These are phyloP conservation scores for Pichia inconspicua DNA, from an alignment of 1,139 yeast genomes.

Conservation along the genomic window DNA sequence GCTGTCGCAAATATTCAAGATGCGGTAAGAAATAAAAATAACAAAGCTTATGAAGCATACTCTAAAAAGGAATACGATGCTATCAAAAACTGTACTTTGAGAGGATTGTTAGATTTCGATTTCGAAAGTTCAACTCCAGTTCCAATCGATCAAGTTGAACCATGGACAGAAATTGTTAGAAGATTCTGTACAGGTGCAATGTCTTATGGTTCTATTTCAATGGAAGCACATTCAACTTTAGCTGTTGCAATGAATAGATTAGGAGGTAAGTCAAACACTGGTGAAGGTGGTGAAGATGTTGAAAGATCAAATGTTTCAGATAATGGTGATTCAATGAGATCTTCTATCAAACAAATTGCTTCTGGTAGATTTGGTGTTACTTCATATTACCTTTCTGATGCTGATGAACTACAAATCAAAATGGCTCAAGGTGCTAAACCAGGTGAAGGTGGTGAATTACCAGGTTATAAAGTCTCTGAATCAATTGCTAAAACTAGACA, in stretches of 20 bases:
- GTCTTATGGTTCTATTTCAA: slow-evolving; percentile 97
- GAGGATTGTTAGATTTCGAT: slow-evolving; percentile 91
- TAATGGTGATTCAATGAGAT: slow-evolving; percentile 96
- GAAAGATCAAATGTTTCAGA: slow-evolving; percentile 75
- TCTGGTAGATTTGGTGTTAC: slow-evolving; percentile 98
- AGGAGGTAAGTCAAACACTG: slow-evolving; percentile 96
- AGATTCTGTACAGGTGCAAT: slow-evolving; percentile 98
- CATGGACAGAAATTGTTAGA: slow-evolving; percentile 98
- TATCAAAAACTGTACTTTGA: slow-evolving; percentile 81
- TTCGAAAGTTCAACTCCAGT: slow-evolving; percentile 62
- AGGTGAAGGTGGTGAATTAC: slow-evolving; percentile 99
- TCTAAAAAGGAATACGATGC: slow-evolving; percentile 88
- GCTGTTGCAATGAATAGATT: slow-evolving; percentile 98
- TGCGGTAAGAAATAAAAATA: slow-evolving; percentile 94
- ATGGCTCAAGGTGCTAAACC: slow-evolving; percentile 99
- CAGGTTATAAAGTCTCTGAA: slow-evolving; percentile 86
- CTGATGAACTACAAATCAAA: slow-evolving; percentile 95
- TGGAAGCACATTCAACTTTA: slow-evolving; percentile 96
- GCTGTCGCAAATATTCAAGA: slow-evolving; percentile 95
- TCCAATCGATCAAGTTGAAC: slow-evolving; percentile 96
- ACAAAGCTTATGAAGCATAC: slow-evolving; percentile 84
- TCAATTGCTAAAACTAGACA: slow-evolving; percentile 93
- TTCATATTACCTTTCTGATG: slow-evolving; percentile 86
- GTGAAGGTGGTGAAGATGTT: slow-evolving; percentile 99
- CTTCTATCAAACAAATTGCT: slow-evolving; percentile 95